phyloP scores from a whole-genome alignment of 2,329 filamentous ascomycete genomes.

The Aspergillus calidoustus region DNA sequence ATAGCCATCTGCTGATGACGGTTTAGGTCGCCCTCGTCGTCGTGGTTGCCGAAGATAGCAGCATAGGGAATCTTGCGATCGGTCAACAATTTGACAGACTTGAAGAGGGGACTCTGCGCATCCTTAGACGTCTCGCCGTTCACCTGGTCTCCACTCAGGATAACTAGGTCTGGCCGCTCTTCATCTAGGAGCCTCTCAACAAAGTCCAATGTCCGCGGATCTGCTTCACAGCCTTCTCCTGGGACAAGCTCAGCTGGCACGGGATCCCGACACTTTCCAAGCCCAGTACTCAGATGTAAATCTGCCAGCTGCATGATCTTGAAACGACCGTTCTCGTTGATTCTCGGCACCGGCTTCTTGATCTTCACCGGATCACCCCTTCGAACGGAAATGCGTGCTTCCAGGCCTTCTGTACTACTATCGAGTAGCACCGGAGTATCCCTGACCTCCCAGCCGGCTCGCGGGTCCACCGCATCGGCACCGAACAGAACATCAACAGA shows the following conservation, averaged over 20 bases:
- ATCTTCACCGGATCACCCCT: slow-evolving; percentile 68
- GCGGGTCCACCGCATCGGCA: slow-evolving; percentile 86
- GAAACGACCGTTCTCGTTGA: slow-evolving; percentile 88
- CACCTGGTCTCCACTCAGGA: slow-evolving; percentile 91
- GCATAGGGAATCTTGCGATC: slow-evolving; percentile 90
- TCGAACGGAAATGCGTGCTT: slow-evolving; percentile 77
- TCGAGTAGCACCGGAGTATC: slow-evolving; percentile 75
- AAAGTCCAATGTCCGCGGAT: slow-evolving; percentile 89
- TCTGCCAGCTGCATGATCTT: slow-evolving; percentile 98
- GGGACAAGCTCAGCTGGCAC: slow-evolving; percentile 73
- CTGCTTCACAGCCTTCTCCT: slow-evolving; percentile 79
- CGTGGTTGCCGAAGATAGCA: slow-evolving; percentile 95
- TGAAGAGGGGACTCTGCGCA: slow-evolving; percentile 91
- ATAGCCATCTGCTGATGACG: slow-evolving; percentile 82
- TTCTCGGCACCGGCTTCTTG: slow-evolving; percentile 73
- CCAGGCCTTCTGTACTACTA: slow-evolving; percentile 62
- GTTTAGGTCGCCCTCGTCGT: slow-evolving; percentile 83
- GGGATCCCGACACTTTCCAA: slow-evolving; percentile 84
- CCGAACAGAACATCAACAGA: slow-evolving; percentile 87
- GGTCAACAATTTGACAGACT: slow-evolving; percentile 82
- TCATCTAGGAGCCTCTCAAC: slow-evolving; percentile 82
- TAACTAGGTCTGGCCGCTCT: slow-evolving; percentile 89
- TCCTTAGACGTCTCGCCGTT: slow-evolving; percentile 93
- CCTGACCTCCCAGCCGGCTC: slow-evolving; percentile 80
- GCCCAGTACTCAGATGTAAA: slow-evolving; percentile 87